Evolutionary conservation across 2,329 filamentous ascomycete species (phyloP).

Genomic region (Torrubiellomyces zombiae): DNA sequence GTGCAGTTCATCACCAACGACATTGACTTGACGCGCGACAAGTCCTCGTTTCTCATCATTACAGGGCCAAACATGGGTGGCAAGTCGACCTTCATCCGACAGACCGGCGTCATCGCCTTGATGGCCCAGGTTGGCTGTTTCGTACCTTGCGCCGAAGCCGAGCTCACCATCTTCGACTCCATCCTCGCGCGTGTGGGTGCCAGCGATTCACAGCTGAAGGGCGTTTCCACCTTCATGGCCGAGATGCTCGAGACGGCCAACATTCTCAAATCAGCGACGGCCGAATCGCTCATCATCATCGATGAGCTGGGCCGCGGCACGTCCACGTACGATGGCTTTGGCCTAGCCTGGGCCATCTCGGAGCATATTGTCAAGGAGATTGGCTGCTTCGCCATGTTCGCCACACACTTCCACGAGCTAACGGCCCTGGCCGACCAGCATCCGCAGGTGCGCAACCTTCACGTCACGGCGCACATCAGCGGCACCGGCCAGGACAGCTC

Average conservation of each 20-base stretch:
- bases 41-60: slow-evolving; percentile 86
- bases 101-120: slow-evolving; percentile 88
- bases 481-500: slow-evolving; percentile 24
- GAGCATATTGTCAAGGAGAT: slow-evolving; percentile 96
- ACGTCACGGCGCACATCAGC: slow-evolving; percentile 87
- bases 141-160: slow-evolving; percentile 78
- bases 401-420: slow-evolving; percentile 95
- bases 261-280: slow-evolving; percentile 90
- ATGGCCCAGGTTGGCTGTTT: slow-evolving; percentile 97
- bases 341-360: slow-evolving; percentile 96
- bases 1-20: slow-evolving; percentile 98
- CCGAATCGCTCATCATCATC: slow-evolving; percentile 93
- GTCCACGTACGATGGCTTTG: slow-evolving; percentile 95
- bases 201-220: slow-evolving; percentile 91
- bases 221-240: slow-evolving; percentile 97
- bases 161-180: slow-evolving; percentile 90
- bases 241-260: slow-evolving; percentile 99
- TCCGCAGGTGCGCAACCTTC: slow-evolving; percentile 77
- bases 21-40: slow-evolving; percentile 59
- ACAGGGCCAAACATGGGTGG: slow-evolving; percentile 98
- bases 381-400: slow-evolving; percentile 84
- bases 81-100: slow-evolving; percentile 95
- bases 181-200: slow-evolving; percentile 93
- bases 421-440: slow-evolving; percentile 80
- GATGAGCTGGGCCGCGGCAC: slow-evolving; percentile 94